A percentile compares a stretch with the other conserved stretches of the same genome.
Evolutionary conservation across 108 stramenopile genomes (phyloP).

Genomic region (Skeletonema costatum): DNA sequence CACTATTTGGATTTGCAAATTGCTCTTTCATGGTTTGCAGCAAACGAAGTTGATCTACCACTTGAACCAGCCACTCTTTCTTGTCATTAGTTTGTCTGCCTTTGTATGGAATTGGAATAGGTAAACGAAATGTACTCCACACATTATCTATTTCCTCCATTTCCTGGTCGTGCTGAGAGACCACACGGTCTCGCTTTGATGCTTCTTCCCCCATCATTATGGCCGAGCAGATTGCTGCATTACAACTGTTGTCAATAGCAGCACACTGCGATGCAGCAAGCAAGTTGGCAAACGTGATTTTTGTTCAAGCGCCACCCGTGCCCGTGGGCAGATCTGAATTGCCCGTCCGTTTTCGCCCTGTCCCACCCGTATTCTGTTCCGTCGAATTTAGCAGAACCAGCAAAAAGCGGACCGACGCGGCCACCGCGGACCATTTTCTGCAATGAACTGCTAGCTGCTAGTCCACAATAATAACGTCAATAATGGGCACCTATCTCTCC

Average conservation of each 20-base stretch:
- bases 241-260: no score
- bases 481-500: constrained; percentile 88
- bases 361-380: no score
- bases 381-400: no score
- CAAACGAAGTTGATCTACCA: constrained; percentile 31
- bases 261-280: no score
- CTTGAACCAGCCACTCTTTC: constrained; percentile 17
- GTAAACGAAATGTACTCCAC: constrained; percentile 23
- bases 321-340: no score
- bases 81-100: neutral
- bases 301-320: no score
- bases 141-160: constrained; percentile 12
- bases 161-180: neutral
- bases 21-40: constrained; percentile 22
- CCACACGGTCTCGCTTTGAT: neutral
- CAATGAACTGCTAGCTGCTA: no score
- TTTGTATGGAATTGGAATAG: constrained; percentile 16
- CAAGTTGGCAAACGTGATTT: no score
- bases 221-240: no score
- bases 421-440: no score
- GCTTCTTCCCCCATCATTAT: neutral
- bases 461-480: neutral
- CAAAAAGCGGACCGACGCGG: no score
- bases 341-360: no score
- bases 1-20: neutral